Evolutionary conservation across 176 grass and related monocot species (phyloP).

Genomic region (Chloris gayana): DNA sequence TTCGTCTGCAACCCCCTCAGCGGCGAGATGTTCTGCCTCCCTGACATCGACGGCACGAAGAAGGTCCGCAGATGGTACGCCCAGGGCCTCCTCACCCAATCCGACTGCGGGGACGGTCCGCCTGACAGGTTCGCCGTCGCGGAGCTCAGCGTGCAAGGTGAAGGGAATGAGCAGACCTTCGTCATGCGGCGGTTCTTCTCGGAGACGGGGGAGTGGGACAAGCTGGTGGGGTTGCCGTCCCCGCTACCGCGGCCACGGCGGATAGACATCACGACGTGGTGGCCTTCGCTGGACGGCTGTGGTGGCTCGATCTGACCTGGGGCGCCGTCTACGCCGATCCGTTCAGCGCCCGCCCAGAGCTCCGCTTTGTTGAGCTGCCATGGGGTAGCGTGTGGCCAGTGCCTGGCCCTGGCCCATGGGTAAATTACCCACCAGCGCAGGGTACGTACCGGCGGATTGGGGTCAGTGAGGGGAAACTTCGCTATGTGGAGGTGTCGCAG

Average conservation of each 20-base stretch:
- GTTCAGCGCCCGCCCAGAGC: conserved; percentile 36
- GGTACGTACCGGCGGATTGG: conserved; percentile 12
- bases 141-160: background rate
- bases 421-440: background rate
- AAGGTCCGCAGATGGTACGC: background rate
- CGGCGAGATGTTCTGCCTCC: conserved; percentile 37
- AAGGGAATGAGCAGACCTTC: background rate
- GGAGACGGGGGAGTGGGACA: conserved; percentile 32
- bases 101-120: background rate
- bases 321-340: conserved; percentile 36
- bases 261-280: conserved; percentile 18
- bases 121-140: conserved; percentile 38
- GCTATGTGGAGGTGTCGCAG: conserved; percentile 33
- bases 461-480: conserved; percentile 43
- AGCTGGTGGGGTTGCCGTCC: conserved; percentile 10
- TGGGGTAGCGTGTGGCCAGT: conserved; percentile 20
- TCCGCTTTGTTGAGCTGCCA: conserved; percentile 26
- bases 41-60: conserved; percentile 7
- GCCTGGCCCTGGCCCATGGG: background rate
- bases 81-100: conserved; percentile 25
- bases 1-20: conserved; percentile 35
- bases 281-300: conserved; percentile 34
- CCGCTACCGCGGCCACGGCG: background rate
- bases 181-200: conserved; percentile 41
- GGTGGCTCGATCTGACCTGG: conserved; percentile 36